These are phyloP conservation scores for Leishmania mexicana DNA, from an alignment of 208 protist genomes.

Conservation along the genomic window DNA sequence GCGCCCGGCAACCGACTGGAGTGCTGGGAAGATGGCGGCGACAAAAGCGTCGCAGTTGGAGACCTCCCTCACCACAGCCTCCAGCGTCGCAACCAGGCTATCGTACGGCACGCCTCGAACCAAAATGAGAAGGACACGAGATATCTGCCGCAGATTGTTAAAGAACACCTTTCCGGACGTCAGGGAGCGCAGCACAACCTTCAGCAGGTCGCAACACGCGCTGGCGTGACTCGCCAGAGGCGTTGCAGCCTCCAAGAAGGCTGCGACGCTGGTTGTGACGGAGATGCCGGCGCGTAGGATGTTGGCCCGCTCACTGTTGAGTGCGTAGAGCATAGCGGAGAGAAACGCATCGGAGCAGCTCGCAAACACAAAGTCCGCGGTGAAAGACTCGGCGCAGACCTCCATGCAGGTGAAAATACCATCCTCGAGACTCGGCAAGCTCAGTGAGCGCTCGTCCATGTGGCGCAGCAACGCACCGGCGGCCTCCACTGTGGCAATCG, in stretches of 20 bases:
- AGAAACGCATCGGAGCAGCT: constrained; percentile 56
- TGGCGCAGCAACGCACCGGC: constrained; percentile 52
- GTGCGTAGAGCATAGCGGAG: constrained; percentile 67
- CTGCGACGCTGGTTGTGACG: constrained; percentile 46
- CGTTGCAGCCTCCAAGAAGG: constrained; percentile 36
- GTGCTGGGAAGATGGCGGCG: constrained; percentile 24
- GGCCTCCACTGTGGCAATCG: constrained; percentile 39
- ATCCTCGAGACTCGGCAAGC: constrained; percentile 66
- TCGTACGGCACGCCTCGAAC: constrained; percentile 15
- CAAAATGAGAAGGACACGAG: constrained; percentile 29
- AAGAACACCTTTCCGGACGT: constrained; percentile 30
- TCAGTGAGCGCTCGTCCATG: constrained; percentile 53
- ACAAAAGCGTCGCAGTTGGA: constrained; percentile 23
- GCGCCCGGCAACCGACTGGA: constrained; percentile 15
- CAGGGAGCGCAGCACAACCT: constrained; percentile 34
- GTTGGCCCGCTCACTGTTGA: constrained; percentile 46
- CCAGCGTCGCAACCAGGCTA: constrained; percentile 15
- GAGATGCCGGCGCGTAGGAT: constrained; percentile 70
- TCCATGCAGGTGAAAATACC: constrained; percentile 65
- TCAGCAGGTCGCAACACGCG: constrained; percentile 32
- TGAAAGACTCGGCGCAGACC: constrained; percentile 68
- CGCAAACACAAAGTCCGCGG: constrained; percentile 49
- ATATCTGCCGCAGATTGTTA: constrained; percentile 35
- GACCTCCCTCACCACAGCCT: constrained; percentile 20
- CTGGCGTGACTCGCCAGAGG: constrained; percentile 17